These are phyloP conservation scores for Colletotrichum liriopes DNA, from an alignment of 2,329 filamentous ascomycete species.

Conservation along the genomic window DNA sequence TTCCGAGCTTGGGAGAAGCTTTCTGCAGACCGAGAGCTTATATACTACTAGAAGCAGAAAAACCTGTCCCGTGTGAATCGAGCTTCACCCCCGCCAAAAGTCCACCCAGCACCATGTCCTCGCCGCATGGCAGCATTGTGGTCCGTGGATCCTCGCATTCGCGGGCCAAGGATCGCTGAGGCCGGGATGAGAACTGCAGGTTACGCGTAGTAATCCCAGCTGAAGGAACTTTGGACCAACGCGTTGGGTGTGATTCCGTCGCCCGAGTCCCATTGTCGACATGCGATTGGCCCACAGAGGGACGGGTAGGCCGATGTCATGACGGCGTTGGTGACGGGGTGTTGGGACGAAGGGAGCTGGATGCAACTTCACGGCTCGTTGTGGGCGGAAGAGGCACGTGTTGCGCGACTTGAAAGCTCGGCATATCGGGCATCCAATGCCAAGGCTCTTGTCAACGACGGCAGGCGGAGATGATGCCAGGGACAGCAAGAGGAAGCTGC, in stretches of 20 bases:
- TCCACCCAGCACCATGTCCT: slow-evolving; percentile 14
- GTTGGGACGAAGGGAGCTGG: slow-evolving; percentile 25
- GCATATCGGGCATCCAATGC: slow-evolving; percentile 28
- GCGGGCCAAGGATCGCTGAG: slow-evolving; percentile 10
- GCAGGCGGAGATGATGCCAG: slow-evolving; percentile 38
- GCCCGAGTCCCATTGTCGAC: slow-evolving; percentile 8
- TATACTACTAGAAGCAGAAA: slow-evolving; percentile 29
- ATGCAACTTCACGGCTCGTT: slow-evolving; percentile 41
- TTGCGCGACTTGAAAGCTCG: slow-evolving; percentile 21
- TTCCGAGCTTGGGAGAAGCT: slow-evolving; percentile 18
- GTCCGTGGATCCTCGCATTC: slow-evolving; percentile 35
- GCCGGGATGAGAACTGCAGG: slow-evolving; percentile 22
- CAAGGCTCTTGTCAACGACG: slow-evolving; percentile 35
- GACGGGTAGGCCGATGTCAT: slow-evolving; percentile 34
- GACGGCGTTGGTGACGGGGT: slow-evolving; percentile 27
- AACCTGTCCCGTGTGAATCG: slow-evolving; percentile 26
- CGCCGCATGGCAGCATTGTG: slow-evolving; percentile 32
- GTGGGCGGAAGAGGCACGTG: slow-evolving; percentile 36
- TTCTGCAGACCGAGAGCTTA: slow-evolving; percentile 34
- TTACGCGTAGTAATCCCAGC: slow-evolving; percentile 22
- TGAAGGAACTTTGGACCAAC: slow-evolving; percentile 28
- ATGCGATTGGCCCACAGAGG: slow-evolving; percentile 28
- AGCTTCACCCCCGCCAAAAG: slow-evolving; percentile 14
- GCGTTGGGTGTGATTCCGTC: slow-evolving; percentile 34
- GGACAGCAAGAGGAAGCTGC: slow-evolving; percentile 29